Evolutionary conservation across 2,329 filamentous ascomycete species (phyloP).

Genomic region (Beauveria bassiana): DNA sequence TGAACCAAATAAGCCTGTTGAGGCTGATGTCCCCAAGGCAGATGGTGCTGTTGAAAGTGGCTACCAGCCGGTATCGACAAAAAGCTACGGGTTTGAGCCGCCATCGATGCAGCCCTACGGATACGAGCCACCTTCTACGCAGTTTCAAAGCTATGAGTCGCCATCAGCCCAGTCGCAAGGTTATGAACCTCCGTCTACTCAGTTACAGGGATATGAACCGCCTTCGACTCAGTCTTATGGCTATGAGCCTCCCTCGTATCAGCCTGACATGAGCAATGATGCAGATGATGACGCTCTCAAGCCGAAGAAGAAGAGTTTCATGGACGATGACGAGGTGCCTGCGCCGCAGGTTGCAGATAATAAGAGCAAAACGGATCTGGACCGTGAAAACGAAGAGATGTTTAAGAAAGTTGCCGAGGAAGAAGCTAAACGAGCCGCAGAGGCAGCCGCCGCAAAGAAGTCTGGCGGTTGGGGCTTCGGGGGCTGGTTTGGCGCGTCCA

Average conservation of each 20-base stretch:
- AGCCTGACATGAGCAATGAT: slow-evolving; percentile 38
- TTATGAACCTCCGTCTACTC: slow-evolving; percentile 6
- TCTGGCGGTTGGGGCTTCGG: slow-evolving; percentile 64
- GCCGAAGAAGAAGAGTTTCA: slow-evolving; percentile 67
- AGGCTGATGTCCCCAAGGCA: slow-evolving; percentile 13
- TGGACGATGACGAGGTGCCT: slow-evolving; percentile 71
- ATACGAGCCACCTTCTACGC: slow-evolving; percentile 1
- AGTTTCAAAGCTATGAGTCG: neutral
- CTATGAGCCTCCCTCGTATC: slow-evolving; percentile 51
- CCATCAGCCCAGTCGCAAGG: neutral
- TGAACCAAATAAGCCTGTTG: slow-evolving; percentile 32
- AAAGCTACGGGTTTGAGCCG: slow-evolving; percentile 3
- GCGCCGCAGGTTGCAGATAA: slow-evolving; percentile 37
- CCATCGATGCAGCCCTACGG: slow-evolving; percentile 1
- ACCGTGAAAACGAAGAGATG: slow-evolving; percentile 75
- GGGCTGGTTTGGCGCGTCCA: slow-evolving; percentile 76
- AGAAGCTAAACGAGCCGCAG: slow-evolving; percentile 56
- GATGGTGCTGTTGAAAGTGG: slow-evolving; percentile 13
- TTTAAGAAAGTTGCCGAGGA: slow-evolving; percentile 77
- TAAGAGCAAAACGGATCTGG: slow-evolving; percentile 59
- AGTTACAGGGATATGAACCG: slow-evolving; percentile 45
- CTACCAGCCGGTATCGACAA: neutral
- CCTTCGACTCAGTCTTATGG: slow-evolving; percentile 53
- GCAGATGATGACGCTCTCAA: slow-evolving; percentile 44
- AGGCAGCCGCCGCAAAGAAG: slow-evolving; percentile 43